Percentiles rank a stretch among this genome's conserved stretches.
These are phyloP conservation scores for Starmerella riodocensis DNA, from an alignment of 805 yeast species.

Conservation along the genomic window DNA sequence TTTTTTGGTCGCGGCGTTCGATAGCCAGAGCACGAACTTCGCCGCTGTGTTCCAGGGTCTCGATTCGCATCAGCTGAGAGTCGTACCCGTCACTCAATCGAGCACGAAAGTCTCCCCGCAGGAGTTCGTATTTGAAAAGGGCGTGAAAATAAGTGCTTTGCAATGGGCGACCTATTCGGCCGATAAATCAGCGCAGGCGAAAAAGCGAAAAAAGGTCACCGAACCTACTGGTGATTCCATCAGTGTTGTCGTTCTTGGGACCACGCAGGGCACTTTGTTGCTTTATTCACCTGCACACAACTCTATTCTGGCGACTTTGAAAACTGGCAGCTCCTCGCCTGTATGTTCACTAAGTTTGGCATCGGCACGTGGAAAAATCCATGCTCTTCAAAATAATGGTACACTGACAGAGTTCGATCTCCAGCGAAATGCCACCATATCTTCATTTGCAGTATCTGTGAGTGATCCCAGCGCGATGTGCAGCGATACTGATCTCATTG, in stretches of 20 bases:
- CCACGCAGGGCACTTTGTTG: conserved; percentile 50
- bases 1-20: conserved; percentile 33
- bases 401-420: conserved; percentile 51
- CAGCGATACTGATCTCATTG: conserved; percentile 27
- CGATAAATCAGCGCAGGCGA: conserved; percentile 7
- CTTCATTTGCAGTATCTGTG: conserved; percentile 15
- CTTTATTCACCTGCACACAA: conserved; percentile 57
- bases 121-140: conserved; percentile 42
- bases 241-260: conserved; percentile 40
- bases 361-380: conserved; percentile 2
- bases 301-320: conserved; percentile 35
- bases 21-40: conserved; percentile 46
- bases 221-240: conserved; percentile 17
- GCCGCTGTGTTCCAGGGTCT: conserved; percentile 56
- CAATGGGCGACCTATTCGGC: conserved; percentile 33
- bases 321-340: conserved; percentile 9
- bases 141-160: conserved; percentile 36
- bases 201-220: conserved; percentile 21
- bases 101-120: conserved; percentile 33
- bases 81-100: conserved; percentile 29
- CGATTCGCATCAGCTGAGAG: conserved; percentile 56
- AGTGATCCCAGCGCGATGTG: conserved; percentile 4
- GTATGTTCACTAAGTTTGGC: not conserved
- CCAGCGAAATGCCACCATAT: conserved; percentile 31
- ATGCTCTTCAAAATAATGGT: conserved; percentile 15